Conservation (phyloP, 805 yeast species). For the Metschnikowia lachancei region DNA sequence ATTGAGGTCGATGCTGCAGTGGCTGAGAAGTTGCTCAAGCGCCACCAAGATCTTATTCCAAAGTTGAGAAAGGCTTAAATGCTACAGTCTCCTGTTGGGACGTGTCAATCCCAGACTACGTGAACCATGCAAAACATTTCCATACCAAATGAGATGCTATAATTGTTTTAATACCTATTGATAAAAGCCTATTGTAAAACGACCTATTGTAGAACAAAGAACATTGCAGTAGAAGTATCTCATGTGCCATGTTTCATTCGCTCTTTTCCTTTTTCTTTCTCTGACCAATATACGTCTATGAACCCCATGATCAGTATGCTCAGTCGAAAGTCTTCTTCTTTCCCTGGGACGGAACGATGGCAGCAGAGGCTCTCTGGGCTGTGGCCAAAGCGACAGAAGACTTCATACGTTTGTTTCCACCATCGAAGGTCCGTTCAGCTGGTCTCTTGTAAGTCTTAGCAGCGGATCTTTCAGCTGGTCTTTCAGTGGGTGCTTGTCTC, state of each 20-base stretch:
- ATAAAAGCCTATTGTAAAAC: neutral
- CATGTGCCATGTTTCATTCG: too few relatives aligned
- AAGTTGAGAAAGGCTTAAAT: slow-evolving; percentile 1
- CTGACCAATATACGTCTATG: too few relatives aligned
- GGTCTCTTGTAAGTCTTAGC: slow-evolving; percentile 16
- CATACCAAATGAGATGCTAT: neutral
- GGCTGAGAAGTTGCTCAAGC: slow-evolving; percentile 18
- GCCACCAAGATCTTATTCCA: slow-evolving; percentile 12
- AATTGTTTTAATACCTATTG: neutral
- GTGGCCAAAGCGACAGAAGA: slow-evolving; percentile 84
- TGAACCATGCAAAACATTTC: neutral
- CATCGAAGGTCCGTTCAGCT: slow-evolving; percentile 14
- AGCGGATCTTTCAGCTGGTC: slow-evolving; percentile 10
- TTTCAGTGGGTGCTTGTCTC: slow-evolving; percentile 3
- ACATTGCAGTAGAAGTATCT: too few relatives aligned
- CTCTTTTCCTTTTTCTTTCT: too few relatives aligned
- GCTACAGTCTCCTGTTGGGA: neutral
- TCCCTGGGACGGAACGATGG: slow-evolving; percentile 87
- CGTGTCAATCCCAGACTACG: neutral
- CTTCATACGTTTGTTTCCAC: slow-evolving; percentile 49
- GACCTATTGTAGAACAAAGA: too few relatives aligned
- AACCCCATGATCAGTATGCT: neutral
- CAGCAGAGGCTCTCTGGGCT: slow-evolving; percentile 87
- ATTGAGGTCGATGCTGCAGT: slow-evolving; percentile 31
- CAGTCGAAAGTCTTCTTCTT: slow-evolving; percentile 73